Evolutionary conservation across 129 eudicot genomes (phyloP), one percentile per base, ranked within the genome.

Genomic region (Oenanthe sinensis): DNA sequence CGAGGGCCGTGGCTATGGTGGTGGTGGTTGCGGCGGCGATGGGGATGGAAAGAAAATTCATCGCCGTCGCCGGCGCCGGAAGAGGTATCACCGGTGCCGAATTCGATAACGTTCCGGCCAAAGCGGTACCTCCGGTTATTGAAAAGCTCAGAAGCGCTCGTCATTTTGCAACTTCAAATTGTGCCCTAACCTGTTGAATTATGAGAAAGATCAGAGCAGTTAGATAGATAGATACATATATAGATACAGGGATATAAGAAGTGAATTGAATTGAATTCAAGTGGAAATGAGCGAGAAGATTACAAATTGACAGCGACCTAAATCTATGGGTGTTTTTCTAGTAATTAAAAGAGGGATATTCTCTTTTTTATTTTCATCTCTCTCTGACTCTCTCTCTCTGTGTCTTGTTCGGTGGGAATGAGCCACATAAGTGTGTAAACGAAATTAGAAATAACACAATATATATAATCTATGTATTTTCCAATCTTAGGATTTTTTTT

Each of bases 141-240:
- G 77, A 93, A 89, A 74, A 93, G 81, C 93, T 91, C 96, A 67
- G 90, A 86, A n/a, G 88, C 91, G 84, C 91, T 84, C 90, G 97
- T 81, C 98, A 93, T 93, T 55, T 43, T 65, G 12, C 42, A 55
- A 43, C 74, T 75, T 37, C n/a, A 63, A 36, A 17, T 70, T 11
- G 24, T 70, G 42, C 28, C 24, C 43, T 36, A 17, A 39, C 43
- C 75, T 70, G 43, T 39, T 33, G 43, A 33, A 70, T 37, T 5
- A 0, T 7, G 4, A 70, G 10, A 36, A 36, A 37, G 3, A 17
- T 36, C 4, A 69, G 20, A 30, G 45, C 2, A 42, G 42, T 71
- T 17, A 39, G 9, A 70, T 4, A 63, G 26, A 63, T 63, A n/a
- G 15, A 46, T 26, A 55, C 36, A 28, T 3, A 2, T 1, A 62